Evolutionary conservation across 2,329 filamentous ascomycete species (phyloP).

Genomic region (Pleurostoma richardsiae): DNA sequence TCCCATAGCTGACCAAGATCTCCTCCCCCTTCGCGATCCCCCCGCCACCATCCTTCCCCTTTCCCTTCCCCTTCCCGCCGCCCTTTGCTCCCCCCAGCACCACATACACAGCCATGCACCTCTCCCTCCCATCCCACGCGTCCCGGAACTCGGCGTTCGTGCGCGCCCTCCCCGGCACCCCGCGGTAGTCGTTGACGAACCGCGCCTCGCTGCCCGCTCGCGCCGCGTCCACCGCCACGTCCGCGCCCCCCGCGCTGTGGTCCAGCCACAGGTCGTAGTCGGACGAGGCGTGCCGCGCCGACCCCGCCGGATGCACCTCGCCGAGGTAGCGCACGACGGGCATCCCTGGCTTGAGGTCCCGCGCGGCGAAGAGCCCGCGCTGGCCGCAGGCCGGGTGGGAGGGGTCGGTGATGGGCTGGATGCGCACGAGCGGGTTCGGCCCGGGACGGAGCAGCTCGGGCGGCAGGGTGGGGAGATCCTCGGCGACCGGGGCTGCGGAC

Average conservation of each 20-base stretch:
- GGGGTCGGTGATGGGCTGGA: slow-evolving; percentile 44
- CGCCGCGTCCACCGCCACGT: slow-evolving; percentile 56
- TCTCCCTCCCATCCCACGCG: slow-evolving; percentile 50
- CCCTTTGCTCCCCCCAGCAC: slow-evolving; percentile 23
- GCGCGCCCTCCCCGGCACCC: slow-evolving; percentile 36
- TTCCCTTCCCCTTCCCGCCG: slow-evolving; percentile 18
- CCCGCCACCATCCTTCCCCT: slow-evolving; percentile 16
- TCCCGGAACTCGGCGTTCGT: slow-evolving; percentile 56
- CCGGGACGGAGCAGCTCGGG: slow-evolving; percentile 26
- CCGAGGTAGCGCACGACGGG: slow-evolving; percentile 61
- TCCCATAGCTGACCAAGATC: slow-evolving; percentile 62
- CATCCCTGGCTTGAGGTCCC: slow-evolving; percentile 44
- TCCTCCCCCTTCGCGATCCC: slow-evolving; percentile 55
- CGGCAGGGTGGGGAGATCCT: slow-evolving; percentile 24
- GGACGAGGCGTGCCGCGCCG: slow-evolving; percentile 33
- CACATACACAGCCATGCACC: slow-evolving; percentile 55
- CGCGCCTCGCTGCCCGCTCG: slow-evolving; percentile 57
- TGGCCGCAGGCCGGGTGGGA: slow-evolving; percentile 55
- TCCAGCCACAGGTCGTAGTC: slow-evolving; percentile 65
- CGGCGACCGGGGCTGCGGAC: slow-evolving; percentile 14
- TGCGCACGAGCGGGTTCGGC: slow-evolving; percentile 45
- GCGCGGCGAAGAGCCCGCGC: slow-evolving; percentile 54
- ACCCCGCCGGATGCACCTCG: slow-evolving; percentile 41
- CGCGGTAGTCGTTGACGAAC: slow-evolving; percentile 64
- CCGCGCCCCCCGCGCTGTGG: slow-evolving; percentile 42